Evolutionary conservation across 495 filamentous ascomycete species (phyloP).

Genomic region (Trichoderma gamsii): DNA sequence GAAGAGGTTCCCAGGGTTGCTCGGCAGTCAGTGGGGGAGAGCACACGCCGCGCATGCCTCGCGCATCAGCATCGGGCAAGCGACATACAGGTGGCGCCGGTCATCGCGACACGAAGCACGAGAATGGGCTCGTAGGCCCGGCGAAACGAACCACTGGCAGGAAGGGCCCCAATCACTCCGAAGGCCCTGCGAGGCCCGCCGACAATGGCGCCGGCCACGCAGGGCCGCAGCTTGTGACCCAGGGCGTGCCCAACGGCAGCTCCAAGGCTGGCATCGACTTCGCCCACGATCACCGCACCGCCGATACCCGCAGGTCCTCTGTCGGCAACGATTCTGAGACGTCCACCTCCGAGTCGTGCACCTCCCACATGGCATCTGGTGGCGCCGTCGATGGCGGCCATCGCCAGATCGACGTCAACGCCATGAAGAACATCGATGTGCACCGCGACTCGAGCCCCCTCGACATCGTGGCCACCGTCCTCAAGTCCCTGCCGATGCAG

Average conservation of each 20-base stretch:
- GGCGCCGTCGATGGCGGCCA: constrained; percentile 38
- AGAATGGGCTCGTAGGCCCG: constrained; percentile 79
- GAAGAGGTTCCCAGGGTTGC: constrained; percentile 5
- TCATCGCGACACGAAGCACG: constrained; percentile 72
- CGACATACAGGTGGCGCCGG: constrained; percentile 58
- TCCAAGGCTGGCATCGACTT: constrained; percentile 2
- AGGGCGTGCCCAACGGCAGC: constrained; percentile 2
- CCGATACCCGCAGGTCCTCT: constrained; percentile 41
- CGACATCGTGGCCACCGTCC: constrained; percentile 73
- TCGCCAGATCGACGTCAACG: constrained; percentile 58
- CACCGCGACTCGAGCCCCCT: constrained; percentile 59
- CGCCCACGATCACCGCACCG: constrained; percentile 26
- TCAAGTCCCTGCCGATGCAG: constrained; percentile 82
- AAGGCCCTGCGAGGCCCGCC: constrained; percentile 36
- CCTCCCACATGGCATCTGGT: constrained; percentile 20
- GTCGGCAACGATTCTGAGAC: constrained; percentile 43
- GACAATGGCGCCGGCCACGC: constrained; percentile 12
- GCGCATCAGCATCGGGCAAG: constrained; percentile 58
- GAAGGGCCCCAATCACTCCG: constrained; percentile 44
- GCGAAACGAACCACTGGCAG: constrained; percentile 63
- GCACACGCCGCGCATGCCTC: constrained; percentile 56
- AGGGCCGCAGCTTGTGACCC: constrained; percentile 9
- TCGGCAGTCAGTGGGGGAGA: constrained; percentile 6
- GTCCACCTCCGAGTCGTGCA: constrained; percentile 41
- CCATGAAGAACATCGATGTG: constrained; percentile 59